phyloP scores from a whole-genome alignment of 257 asterid species.

The Catharanthus roseus region DNA sequence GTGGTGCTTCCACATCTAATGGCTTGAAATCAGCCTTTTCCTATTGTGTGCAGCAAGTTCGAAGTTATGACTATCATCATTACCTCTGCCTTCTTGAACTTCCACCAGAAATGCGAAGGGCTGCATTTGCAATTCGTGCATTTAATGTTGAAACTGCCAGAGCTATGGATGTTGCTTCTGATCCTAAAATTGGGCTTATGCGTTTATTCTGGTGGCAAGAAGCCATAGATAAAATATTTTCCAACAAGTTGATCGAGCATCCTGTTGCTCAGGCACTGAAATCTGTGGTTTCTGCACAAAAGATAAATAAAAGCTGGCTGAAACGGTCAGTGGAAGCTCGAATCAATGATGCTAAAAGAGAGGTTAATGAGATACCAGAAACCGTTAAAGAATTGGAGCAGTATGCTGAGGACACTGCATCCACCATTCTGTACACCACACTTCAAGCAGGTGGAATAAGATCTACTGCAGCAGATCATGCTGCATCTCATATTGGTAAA shows the following conservation, averaged over 20 bases:
- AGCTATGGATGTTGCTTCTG: conserved; percentile 95
- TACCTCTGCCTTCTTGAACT: conserved; percentile 97
- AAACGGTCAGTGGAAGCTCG: conserved; percentile 81
- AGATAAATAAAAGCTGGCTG: conserved; percentile 72
- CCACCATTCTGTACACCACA: conserved; percentile 77
- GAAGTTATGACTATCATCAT: conserved; percentile 84
- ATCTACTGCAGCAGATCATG: conserved; percentile 83
- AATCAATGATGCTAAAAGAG: conserved; percentile 70
- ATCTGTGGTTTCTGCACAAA: conserved; percentile 55
- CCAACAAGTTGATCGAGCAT: conserved; percentile 69
- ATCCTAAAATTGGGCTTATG: conserved; percentile 92
- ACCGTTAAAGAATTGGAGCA: conserved; percentile 62
- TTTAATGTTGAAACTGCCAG: conserved; percentile 83
- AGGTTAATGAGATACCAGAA: conserved; percentile 47
- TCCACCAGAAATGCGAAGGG: conserved; percentile 71
- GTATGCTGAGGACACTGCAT: conserved; percentile 81
- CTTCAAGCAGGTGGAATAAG: conserved; percentile 75
- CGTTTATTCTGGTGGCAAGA: conserved; percentile 97
- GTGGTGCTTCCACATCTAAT: conserved; percentile 36
- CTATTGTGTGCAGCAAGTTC: conserved; percentile 88
- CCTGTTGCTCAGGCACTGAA: conserved; percentile 85
- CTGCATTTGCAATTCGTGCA: conserved; percentile 88
- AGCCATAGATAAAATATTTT: conserved; percentile 73
- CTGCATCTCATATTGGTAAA: conserved; percentile 94
- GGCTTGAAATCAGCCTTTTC: conserved; percentile 64